Conservation (phyloP, 768 basidiomycete genomes). For the Termitomyces sp. region DNA sequence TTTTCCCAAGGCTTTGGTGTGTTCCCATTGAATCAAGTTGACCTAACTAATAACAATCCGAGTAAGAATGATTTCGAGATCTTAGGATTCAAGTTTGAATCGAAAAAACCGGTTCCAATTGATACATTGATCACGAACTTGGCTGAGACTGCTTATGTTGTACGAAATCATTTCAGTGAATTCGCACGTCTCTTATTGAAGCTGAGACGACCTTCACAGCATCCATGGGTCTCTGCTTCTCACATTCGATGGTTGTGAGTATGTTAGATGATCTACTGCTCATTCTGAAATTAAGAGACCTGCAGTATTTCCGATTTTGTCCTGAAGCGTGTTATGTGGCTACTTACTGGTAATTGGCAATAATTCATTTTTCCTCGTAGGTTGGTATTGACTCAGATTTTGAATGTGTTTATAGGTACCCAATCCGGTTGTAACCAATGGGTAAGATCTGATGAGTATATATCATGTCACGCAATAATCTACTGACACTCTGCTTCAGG, state of each 20-base stretch:
- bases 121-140: constrained; percentile 52
- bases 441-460: constrained; percentile 19
- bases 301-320: constrained; percentile 47
- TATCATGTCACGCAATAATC: constrained; percentile 6
- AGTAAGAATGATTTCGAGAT: constrained; percentile 48
- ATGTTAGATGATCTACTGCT: neutral
- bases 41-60: neutral
- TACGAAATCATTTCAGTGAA: constrained; percentile 16
- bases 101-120: constrained; percentile 33
- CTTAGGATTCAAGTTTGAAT: constrained; percentile 40
- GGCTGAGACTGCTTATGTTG: constrained; percentile 47
- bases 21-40: constrained; percentile 1
- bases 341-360: constrained; percentile 40
- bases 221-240: constrained; percentile 52
- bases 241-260: constrained; percentile 56
- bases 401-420: constrained; percentile 30
- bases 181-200: neutral
- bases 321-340: constrained; percentile 53
- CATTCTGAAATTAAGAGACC: neutral
- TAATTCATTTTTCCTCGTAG: constrained; percentile 16
- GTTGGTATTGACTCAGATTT: constrained; percentile 18
- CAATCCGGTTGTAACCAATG: constrained; percentile 58
- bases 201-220: constrained; percentile 20
- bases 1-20: constrained; percentile 50
- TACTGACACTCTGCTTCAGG: constrained; percentile 18